These are phyloP conservation scores for Boletus reticulatus DNA, from an alignment of 768 basidiomycete genomes.

Conservation along the genomic window DNA sequence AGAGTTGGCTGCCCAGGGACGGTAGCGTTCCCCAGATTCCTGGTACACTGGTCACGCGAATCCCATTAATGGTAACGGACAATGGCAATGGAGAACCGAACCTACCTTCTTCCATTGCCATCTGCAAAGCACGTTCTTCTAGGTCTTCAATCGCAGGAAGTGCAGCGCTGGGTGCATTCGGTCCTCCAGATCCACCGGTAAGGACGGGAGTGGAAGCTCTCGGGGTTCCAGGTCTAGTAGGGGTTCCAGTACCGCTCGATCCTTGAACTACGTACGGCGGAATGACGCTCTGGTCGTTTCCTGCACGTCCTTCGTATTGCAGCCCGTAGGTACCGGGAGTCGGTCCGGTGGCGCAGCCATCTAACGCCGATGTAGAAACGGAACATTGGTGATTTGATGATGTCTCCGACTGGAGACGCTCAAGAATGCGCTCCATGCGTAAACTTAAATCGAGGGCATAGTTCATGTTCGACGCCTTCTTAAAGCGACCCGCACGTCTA, in stretches of 20 bases:
- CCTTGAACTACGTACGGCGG: constrained; percentile 11
- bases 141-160: constrained; percentile 34
- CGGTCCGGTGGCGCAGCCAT: constrained; percentile 24
- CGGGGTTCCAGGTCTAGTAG: constrained; percentile 25
- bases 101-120: constrained; percentile 50
- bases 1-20: constrained; percentile 75
- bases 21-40: constrained; percentile 54
- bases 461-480: constrained; percentile 94
- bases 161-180: constrained; percentile 7
- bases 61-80: constrained; percentile 38
- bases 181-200: constrained; percentile 2
- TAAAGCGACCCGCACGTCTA: constrained; percentile 74
- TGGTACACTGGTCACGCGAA: constrained; percentile 43
- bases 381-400: constrained; percentile 19
- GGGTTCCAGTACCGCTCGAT: constrained; percentile 24
- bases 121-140: constrained; percentile 48
- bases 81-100: constrained; percentile 30
- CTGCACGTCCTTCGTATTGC: constrained; percentile 62
- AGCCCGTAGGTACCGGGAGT: constrained; percentile 51
- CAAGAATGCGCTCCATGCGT: constrained; percentile 32
- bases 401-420: constrained; percentile 27
- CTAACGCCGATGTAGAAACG: constrained; percentile 23
- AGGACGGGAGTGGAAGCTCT: constrained; percentile 13
- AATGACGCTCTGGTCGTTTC: constrained; percentile 51
- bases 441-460: constrained; percentile 55